Percentiles rank a stretch among this genome's conserved stretches.
Evolutionary conservation across 768 basidiomycete genomes (phyloP).

Genomic region (Erythrobasidium yunnanense): DNA sequence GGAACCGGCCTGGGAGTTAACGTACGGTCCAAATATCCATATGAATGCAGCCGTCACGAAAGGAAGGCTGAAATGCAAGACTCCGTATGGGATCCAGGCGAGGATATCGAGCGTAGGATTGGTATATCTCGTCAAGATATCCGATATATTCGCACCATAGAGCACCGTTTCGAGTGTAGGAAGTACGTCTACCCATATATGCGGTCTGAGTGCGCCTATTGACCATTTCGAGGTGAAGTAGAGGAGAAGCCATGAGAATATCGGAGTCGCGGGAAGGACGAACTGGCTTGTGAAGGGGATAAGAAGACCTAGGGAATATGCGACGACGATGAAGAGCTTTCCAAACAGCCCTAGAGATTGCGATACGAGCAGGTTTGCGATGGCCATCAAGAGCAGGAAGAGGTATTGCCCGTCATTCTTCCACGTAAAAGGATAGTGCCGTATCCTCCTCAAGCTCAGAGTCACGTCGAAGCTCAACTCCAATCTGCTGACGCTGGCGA

Average conservation of each 20-base stretch:
- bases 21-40: conserved; percentile 76
- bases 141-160: conserved; percentile 95
- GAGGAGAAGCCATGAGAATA: conserved; percentile 73
- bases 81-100: conserved; percentile 95
- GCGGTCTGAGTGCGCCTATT: conserved; percentile 57
- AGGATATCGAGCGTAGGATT: conserved; percentile 82
- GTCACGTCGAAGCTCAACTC: conserved; percentile 35
- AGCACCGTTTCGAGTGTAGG: conserved; percentile 89
- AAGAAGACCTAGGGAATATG: conserved; percentile 48
- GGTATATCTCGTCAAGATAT: conserved; percentile 87
- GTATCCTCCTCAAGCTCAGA: conserved; percentile 27
- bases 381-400: conserved; percentile 30
- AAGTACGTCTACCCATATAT: conserved; percentile 79
- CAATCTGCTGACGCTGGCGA: conserved; percentile 31
- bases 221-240: conserved; percentile 83
- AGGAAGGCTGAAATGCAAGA: conserved; percentile 76
- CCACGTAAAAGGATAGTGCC: conserved; percentile 31
- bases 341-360: conserved; percentile 36
- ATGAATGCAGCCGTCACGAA: conserved; percentile 73
- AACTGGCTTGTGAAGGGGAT: conserved; percentile 63
- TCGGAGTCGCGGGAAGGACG: conserved; percentile 60
- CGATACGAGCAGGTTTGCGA: conserved; percentile 27
- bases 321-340: conserved; percentile 55
- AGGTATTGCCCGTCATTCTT: conserved; percentile 34
- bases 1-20: not conserved